Evolutionary conservation across 805 yeast genomes (phyloP).

Genomic region (Yarrowia sp.): DNA sequence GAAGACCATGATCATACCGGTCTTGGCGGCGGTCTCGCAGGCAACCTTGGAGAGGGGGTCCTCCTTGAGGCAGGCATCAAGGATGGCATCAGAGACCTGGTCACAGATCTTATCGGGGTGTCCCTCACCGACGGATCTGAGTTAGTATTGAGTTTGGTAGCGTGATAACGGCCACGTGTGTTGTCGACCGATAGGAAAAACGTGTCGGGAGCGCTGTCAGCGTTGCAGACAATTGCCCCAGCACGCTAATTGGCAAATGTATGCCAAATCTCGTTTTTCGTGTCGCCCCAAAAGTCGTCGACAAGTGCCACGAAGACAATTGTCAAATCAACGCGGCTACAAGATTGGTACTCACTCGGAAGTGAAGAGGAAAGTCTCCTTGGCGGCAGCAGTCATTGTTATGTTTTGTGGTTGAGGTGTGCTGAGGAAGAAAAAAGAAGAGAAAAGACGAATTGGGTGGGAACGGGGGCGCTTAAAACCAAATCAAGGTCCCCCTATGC

Average conservation of each 20-base stretch:
- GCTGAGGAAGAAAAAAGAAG: conserved; percentile 18
- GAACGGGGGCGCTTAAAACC: conserved; percentile 22
- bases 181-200: no score
- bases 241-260: no score
- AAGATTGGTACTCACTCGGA: conserved; percentile 47
- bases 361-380: conserved; percentile 56
- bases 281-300: background rate
- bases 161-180: background rate
- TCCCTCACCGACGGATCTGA: conserved; percentile 61
- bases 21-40: conserved; percentile 98
- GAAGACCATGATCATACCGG: conserved; percentile 99
- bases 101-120: conserved; percentile 70
- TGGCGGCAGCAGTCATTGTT: conserved; percentile 36
- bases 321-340: background rate
- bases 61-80: conserved; percentile 92
- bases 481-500: conserved; percentile 21
- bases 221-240: no score
- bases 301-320: background rate
- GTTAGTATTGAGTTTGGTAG: conserved; percentile 17
- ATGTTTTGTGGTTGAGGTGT: conserved; percentile 22
- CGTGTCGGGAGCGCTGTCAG: no score
- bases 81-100: conserved; percentile 97
- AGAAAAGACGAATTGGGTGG: conserved; percentile 3
- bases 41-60: conserved; percentile 99
- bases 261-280: background rate